Evolutionary conservation across 192 early-diverging fungal genomes (phyloP).

Genomic region (Cetraspora pellucida): DNA sequence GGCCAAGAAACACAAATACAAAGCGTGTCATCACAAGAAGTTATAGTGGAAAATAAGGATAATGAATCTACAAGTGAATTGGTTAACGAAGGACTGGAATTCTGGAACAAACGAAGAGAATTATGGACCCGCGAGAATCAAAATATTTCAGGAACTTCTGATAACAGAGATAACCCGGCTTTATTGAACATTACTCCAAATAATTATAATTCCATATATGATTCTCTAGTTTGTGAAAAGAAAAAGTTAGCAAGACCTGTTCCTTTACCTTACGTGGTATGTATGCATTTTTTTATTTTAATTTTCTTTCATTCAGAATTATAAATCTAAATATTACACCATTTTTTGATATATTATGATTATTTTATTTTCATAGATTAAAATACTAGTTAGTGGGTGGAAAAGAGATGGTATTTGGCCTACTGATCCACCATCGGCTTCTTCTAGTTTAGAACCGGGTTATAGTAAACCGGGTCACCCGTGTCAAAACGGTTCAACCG

Average conservation of each 20-base stretch:
- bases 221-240: constrained; percentile 46
- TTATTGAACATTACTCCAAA: constrained; percentile 36
- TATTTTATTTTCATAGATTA: constrained; percentile 41
- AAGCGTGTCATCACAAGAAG: too few relatives aligned
- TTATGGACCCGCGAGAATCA: constrained; percentile 45
- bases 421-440: background rate
- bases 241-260: constrained; percentile 50
- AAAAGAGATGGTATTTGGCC: constrained; percentile 58
- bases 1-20: too few relatives aligned
- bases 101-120: constrained; percentile 52
- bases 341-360: background rate
- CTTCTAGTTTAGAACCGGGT: too few relatives aligned
- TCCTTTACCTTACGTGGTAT: constrained; percentile 52
- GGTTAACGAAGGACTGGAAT: constrained; percentile 42
- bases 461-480: too few relatives aligned
- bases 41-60: too few relatives aligned
- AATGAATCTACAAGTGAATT: background rate
- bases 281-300: constrained; percentile 6
- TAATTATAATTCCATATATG: constrained; percentile 49
- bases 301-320: constrained; percentile 22
- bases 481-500: too few relatives aligned
- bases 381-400: constrained; percentile 57
- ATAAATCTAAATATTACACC: background rate
- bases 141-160: background rate
- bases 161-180: constrained; percentile 40